These are phyloP conservation scores for Seiridium cupressi DNA, from an alignment of 2,329 filamentous ascomycete genomes.

Conservation along the genomic window DNA sequence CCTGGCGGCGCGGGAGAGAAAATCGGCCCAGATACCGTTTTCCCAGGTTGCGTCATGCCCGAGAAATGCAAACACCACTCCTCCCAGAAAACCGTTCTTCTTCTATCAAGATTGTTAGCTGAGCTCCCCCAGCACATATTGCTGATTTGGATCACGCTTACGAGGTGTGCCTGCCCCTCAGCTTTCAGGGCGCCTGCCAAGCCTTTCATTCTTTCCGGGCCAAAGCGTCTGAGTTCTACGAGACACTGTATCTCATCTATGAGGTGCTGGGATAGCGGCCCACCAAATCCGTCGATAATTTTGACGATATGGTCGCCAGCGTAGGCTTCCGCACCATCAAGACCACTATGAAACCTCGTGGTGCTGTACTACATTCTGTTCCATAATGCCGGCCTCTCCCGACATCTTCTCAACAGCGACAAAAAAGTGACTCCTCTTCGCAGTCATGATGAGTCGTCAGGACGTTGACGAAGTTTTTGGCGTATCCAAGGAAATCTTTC, in stretches of 20 bases:
- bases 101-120: neutral
- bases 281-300: constrained; percentile 35
- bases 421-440: constrained; percentile 40
- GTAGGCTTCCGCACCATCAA: constrained; percentile 28
- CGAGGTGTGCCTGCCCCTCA: neutral
- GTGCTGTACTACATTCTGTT: constrained; percentile 39
- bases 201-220: neutral
- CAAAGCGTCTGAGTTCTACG: constrained; percentile 26
- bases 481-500: constrained; percentile 30
- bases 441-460: constrained; percentile 35
- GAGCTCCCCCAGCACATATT: neutral
- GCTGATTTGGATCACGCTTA: neutral
- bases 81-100: neutral
- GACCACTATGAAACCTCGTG: constrained; percentile 32
- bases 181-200: neutral
- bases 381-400: constrained; percentile 36
- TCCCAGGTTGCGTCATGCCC: constrained; percentile 1
- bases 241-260: constrained; percentile 37
- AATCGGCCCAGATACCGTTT: constrained; percentile 2
- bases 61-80: neutral
- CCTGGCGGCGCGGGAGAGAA: constrained; percentile 1
- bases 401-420: constrained; percentile 32
- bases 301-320: constrained; percentile 26
- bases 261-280: constrained; percentile 32
- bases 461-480: constrained; percentile 25